phyloP scores from a whole-genome alignment of 441 rosid genomes.

The Adansonia gregorii region DNA sequence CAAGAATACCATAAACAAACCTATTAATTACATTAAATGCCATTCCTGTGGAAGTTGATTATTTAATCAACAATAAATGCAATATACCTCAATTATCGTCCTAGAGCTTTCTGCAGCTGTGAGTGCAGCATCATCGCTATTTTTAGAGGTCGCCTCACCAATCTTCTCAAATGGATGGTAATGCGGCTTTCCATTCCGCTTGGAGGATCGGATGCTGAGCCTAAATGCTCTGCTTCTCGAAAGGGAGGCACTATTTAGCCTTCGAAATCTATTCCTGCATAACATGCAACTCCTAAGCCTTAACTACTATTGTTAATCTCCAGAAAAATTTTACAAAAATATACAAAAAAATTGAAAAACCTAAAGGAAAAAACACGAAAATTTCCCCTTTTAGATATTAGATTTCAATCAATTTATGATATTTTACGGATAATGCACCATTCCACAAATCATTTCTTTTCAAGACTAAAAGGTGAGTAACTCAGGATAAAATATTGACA shows the following conservation, averaged over 20 bases:
- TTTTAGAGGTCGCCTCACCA: conserved; percentile 48
- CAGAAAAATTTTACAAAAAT: conserved; percentile 2
- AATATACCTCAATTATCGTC: conserved; percentile 84
- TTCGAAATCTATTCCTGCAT: conserved; percentile 52
- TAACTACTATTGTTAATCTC: conserved; percentile 9
- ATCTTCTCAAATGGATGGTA: conserved; percentile 96
- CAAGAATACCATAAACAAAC: not conserved
- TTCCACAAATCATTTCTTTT: not conserved
- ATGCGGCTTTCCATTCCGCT: conserved; percentile 46
- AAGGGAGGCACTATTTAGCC: conserved; percentile 36
- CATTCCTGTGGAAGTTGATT: not conserved
- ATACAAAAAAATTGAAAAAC: not conserved
- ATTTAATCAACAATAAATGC: conserved; percentile 25
- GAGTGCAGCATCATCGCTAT: conserved; percentile 54
- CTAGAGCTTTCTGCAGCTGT: conserved; percentile 78
- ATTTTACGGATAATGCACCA: not conserved
- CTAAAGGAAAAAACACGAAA: not conserved
- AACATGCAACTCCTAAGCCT: conserved; percentile 17
- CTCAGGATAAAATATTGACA: not conserved
- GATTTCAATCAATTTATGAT: not conserved
- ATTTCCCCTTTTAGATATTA: not conserved
- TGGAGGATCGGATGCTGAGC: conserved; percentile 68
- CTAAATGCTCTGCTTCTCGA: conserved; percentile 55
- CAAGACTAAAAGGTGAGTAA: not conserved
- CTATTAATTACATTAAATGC: not conserved